Conservation (phyloP, 441 rosid genomes). For the Lepidium campestre region DNA sequence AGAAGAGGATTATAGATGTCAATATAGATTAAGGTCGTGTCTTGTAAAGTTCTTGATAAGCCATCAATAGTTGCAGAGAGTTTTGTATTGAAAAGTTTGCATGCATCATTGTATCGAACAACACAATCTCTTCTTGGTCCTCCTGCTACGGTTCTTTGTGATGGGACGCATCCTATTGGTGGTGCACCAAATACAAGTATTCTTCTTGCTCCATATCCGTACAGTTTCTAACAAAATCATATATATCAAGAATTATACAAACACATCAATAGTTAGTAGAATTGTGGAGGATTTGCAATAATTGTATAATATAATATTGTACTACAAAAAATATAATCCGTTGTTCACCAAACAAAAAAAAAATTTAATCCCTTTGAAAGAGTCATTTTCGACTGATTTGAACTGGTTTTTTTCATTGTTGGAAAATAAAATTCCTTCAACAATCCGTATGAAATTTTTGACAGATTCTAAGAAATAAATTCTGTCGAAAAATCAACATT, state of each 20-base stretch:
- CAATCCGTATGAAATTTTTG: no score
- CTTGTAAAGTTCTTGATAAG: slow-evolving; percentile 23
- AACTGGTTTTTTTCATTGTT: no score
- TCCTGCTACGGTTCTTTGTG: slow-evolving; percentile 57
- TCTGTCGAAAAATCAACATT: no score
- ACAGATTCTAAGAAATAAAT: no score
- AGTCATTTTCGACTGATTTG: no score
- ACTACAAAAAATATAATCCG: no score
- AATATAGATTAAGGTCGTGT: slow-evolving; percentile 33
- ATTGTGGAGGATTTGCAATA: no score
- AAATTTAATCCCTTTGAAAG: no score
- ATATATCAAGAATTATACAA: neutral
- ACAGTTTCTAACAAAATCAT: slow-evolving; percentile 34
- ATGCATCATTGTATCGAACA: slow-evolving; percentile 38
- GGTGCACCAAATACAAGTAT: slow-evolving; percentile 57
- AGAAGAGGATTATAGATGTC: slow-evolving; percentile 53
- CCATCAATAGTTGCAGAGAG: slow-evolving; percentile 34
- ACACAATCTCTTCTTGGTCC: slow-evolving; percentile 43
- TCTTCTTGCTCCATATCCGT: slow-evolving; percentile 61
- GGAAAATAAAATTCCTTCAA: no score
- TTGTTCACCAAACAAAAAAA: no score
- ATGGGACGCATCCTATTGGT: slow-evolving; percentile 71
- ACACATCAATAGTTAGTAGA: neutral
- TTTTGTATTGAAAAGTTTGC: slow-evolving; percentile 51
- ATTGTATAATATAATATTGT: no score